Conservation (phyloP, 208 protist genomes). For the Leishmania tropica region DNA sequence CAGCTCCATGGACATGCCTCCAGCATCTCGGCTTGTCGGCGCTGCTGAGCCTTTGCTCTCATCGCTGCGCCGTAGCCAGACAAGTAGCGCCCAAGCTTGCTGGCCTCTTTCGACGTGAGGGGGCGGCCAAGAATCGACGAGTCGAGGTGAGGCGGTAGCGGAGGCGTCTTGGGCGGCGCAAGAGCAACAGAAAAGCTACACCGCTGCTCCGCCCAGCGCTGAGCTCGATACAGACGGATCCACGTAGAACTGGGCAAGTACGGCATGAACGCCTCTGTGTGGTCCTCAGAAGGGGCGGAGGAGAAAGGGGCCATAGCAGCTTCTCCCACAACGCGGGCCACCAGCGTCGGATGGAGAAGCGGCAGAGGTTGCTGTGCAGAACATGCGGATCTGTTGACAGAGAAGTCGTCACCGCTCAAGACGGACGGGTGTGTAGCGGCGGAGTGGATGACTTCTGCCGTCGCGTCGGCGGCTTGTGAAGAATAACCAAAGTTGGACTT, state of each 20-base stretch:
- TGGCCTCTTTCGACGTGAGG: conserved; percentile 38
- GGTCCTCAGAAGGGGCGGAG: background rate
- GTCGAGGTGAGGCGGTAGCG: conserved; percentile 47
- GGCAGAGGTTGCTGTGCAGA: conserved; percentile 21
- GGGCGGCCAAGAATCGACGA: conserved; percentile 33
- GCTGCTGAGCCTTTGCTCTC: conserved; percentile 5
- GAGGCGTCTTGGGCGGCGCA: background rate
- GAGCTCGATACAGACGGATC: conserved; percentile 21
- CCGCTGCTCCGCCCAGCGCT: conserved; percentile 18
- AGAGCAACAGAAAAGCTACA: background rate
- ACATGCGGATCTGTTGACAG: background rate
- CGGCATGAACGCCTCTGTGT: conserved; percentile 12
- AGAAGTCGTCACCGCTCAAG: background rate
- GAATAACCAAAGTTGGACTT: background rate
- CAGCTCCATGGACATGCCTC: conserved; percentile 11
- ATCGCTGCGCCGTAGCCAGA: conserved; percentile 30
- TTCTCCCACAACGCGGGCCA: background rate
- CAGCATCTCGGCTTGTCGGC: background rate
- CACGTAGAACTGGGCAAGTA: conserved; percentile 26
- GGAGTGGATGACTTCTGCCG: background rate
- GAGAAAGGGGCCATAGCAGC: background rate
- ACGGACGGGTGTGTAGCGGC: background rate
- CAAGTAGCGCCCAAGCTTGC: conserved; percentile 46
- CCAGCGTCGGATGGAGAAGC: conserved; percentile 32
- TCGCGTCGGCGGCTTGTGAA: too few relatives aligned